Evolutionary conservation across 2,329 filamentous ascomycete species (phyloP).

Genomic region (Ciborinia camelliae): DNA sequence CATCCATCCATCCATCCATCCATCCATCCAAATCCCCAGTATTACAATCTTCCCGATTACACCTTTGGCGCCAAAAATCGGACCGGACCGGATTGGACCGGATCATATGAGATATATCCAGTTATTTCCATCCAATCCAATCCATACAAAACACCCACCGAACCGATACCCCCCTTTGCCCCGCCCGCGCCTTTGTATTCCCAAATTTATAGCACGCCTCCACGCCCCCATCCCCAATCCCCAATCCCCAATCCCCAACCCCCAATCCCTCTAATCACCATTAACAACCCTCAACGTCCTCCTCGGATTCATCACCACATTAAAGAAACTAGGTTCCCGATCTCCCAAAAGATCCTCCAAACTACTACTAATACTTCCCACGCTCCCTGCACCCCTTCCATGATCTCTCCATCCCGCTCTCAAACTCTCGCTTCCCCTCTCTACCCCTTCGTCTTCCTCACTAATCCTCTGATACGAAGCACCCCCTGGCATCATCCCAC

Average conservation of each 20-base stretch:
- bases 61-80: neutral
- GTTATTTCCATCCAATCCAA: too few species aligned
- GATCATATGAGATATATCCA: neutral
- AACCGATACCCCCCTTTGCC: too few species aligned
- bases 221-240: neutral
- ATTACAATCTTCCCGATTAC: neutral
- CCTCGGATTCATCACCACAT: constrained; percentile 63
- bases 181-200: neutral
- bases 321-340: constrained; percentile 69
- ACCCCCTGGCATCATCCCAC: constrained; percentile 27
- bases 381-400: constrained; percentile 1
- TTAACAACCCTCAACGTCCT: constrained; percentile 69
- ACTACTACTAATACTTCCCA: constrained; percentile 38
- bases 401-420: constrained; percentile 37
- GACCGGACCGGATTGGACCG: too few species aligned
- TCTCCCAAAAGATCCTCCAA: constrained; percentile 57
- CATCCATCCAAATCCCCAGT: too few species aligned
- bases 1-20: too few species aligned
- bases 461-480: constrained; percentile 28
- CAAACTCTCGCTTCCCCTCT: constrained; percentile 14
- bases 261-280: constrained; percentile 27
- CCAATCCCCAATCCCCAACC: neutral
- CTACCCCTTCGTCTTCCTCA: constrained; percentile 33
- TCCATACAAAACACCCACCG: too few species aligned
- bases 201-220: neutral